Conservation (phyloP, 1,139 yeast species). For the Pichia sp. region DNA sequence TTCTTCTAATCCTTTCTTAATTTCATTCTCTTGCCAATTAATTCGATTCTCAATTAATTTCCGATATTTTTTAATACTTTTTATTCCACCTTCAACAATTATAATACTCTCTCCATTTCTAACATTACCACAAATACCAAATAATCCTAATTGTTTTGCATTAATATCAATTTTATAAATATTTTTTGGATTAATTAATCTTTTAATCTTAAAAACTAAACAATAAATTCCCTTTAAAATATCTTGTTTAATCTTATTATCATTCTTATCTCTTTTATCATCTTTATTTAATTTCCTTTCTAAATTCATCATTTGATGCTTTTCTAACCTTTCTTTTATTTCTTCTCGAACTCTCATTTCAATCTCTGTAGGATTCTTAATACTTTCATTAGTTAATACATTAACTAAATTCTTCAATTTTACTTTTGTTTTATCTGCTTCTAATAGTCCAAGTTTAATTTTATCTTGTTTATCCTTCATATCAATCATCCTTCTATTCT, state of each 20-base stretch:
- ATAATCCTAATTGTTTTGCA: slow-evolving; percentile 64
- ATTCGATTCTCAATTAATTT: slow-evolving; percentile 59
- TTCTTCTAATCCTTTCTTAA: slow-evolving; percentile 20
- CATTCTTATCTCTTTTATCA: slow-evolving; percentile 41
- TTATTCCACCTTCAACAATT: slow-evolving; percentile 67
- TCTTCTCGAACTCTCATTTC: slow-evolving; percentile 68
- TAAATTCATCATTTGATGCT: slow-evolving; percentile 58
- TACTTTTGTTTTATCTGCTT: slow-evolving; percentile 88
- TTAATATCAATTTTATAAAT: slow-evolving; percentile 69
- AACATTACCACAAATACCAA: slow-evolving; percentile 49
- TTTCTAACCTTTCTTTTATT: slow-evolving; percentile 53
- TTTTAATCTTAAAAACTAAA: slow-evolving; percentile 53
- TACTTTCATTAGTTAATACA: slow-evolving; percentile 81
- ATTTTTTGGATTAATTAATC: slow-evolving; percentile 58
- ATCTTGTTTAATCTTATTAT: slow-evolving; percentile 42
- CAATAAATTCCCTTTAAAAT: slow-evolving; percentile 49
- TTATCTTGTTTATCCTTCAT: slow-evolving; percentile 72
- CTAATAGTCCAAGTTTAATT: slow-evolving; percentile 72
- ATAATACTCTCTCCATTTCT: slow-evolving; percentile 48
- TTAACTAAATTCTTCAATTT: slow-evolving; percentile 77
- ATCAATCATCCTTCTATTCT: slow-evolving; percentile 58
- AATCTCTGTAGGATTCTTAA: slow-evolving; percentile 82
- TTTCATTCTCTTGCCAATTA: slow-evolving; percentile 60
- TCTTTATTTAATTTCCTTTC: slow-evolving; percentile 58
- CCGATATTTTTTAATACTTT: slow-evolving; percentile 55